Percentiles rank a stretch among this genome's conserved stretches.
phyloP scores from a whole-genome alignment of 108 stramenopile species.

The Cyclotella kingstonii region DNA sequence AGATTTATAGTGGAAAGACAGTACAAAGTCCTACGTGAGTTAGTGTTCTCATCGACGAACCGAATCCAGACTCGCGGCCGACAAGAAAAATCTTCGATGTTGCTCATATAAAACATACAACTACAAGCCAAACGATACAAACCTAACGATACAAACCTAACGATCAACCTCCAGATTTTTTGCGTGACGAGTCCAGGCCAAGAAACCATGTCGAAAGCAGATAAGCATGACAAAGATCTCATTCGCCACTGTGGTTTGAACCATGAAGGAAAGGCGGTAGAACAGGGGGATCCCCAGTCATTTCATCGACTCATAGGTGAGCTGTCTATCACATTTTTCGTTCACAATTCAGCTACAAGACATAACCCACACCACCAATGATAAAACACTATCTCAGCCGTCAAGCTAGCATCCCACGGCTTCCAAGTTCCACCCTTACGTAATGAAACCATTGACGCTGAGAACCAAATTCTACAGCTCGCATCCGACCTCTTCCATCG shows the following conservation, averaged over 20 bases:
- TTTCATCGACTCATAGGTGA: constrained; percentile 45
- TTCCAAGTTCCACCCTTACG: constrained; percentile 38
- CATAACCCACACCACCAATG: background rate
- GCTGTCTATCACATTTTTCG: background rate
- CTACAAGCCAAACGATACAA: background rate
- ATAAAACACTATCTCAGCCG: constrained; percentile 13
- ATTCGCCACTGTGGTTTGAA: constrained; percentile 53
- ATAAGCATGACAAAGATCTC: constrained; percentile 39
- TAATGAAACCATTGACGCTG: constrained; percentile 31
- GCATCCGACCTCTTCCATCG: constrained; percentile 56
- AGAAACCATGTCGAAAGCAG: constrained; percentile 32
- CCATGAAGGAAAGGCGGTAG: constrained; percentile 41
- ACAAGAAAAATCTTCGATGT: too few relatives aligned
- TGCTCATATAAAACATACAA: constrained; percentile 11
- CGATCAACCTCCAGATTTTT: background rate
- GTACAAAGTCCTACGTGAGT: too few relatives aligned
- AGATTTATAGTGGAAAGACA: too few relatives aligned
- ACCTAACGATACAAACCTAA: background rate
- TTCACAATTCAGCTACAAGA: background rate
- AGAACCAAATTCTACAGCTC: constrained; percentile 43
- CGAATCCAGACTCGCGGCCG: too few relatives aligned
- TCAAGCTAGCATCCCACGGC: constrained; percentile 54
- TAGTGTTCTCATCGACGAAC: too few relatives aligned
- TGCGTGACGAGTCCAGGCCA: background rate
- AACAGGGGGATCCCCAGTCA: constrained; percentile 31